Evolutionary conservation across 192 early-diverging fungal species (phyloP).

Genomic region (Backusella tarrabulga): DNA sequence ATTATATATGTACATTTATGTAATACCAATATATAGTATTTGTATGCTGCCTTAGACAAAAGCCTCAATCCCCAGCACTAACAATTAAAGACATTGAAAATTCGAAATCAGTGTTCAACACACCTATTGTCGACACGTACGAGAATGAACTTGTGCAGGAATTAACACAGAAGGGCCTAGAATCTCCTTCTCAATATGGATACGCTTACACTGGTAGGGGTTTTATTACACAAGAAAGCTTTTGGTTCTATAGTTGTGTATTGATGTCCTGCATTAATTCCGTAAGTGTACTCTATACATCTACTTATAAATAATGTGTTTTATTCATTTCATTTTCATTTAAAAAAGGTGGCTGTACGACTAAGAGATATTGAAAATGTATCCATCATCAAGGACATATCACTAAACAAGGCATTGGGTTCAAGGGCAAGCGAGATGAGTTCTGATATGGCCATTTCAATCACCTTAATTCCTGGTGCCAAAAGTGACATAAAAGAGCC

Average conservation of each 20-base stretch:
- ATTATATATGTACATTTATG: background rate
- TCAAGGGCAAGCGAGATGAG: background rate
- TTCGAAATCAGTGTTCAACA: background rate
- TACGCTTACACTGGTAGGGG: slow-evolving; percentile 52
- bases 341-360: slow-evolving; percentile 40
- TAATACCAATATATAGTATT: background rate
- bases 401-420: background rate
- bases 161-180: background rate
- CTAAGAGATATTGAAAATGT: slow-evolving; percentile 47
- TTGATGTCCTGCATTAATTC: slow-evolving; percentile 60
- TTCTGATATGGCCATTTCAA: slow-evolving; percentile 19
- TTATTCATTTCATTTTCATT: background rate
- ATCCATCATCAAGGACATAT: slow-evolving; percentile 23
- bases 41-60: slow-evolving; percentile 2
- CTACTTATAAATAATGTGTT: background rate
- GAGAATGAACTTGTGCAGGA: slow-evolving; percentile 17
- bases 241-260: slow-evolving; percentile 64
- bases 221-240: slow-evolving; percentile 59
- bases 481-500: slow-evolving; percentile 15
- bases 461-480: background rate
- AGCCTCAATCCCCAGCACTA: slow-evolving; percentile 11
- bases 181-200: slow-evolving; percentile 25
- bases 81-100: background rate
- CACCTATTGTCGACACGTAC: background rate
- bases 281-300: slow-evolving; percentile 27